A percentile compares a stretch with the other conserved stretches of the same genome.
phyloP scores from a whole-genome alignment of 495 filamentous ascomycete genomes.

The Xanthoparmelia taractica region DNA sequence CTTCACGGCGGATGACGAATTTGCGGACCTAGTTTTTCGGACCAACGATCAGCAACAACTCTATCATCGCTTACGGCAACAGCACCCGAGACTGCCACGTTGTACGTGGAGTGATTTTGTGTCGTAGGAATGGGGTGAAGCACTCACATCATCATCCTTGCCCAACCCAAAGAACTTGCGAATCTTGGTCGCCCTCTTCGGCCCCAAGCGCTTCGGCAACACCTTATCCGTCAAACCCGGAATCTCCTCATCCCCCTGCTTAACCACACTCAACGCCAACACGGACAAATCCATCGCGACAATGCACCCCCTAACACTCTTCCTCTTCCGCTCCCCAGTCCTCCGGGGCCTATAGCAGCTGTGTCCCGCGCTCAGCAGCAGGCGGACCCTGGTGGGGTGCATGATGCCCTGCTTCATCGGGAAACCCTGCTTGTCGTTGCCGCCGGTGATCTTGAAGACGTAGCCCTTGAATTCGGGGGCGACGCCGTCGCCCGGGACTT shows the following conservation, averaged over 20 bases:
- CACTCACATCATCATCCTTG: constrained; percentile 96
- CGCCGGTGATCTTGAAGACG: constrained; percentile 95
- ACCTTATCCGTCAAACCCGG: constrained; percentile 94
- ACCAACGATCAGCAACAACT: constrained; percentile 8
- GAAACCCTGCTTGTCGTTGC: constrained; percentile 99
- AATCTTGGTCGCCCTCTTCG: constrained; percentile 99
- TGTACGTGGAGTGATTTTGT: too few relatives aligned
- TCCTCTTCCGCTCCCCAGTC: constrained; percentile 96
- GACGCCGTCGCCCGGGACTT: constrained; percentile 87
- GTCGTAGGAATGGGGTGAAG: too few relatives aligned
- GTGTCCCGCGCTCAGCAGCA: constrained; percentile 86
- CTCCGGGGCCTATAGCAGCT: constrained; percentile 97
- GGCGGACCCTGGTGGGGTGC: constrained; percentile 94
- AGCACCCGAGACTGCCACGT: too few relatives aligned
- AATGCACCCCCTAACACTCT: constrained; percentile 96
- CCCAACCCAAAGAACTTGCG: constrained; percentile 94
- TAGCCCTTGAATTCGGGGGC: constrained; percentile 99
- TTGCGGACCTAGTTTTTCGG: constrained; percentile 63
- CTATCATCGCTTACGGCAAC: not conserved
- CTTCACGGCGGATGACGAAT: constrained; percentile 98
- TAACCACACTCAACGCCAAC: constrained; percentile 86
- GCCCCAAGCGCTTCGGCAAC: constrained; percentile 94
- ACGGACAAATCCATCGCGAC: constrained; percentile 91
- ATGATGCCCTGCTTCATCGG: constrained; percentile 99
- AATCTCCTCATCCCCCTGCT: constrained; percentile 90